These are phyloP conservation scores for Arthrobotrys sinensis DNA, from an alignment of 2,329 filamentous ascomycete species.

Conservation along the genomic window DNA sequence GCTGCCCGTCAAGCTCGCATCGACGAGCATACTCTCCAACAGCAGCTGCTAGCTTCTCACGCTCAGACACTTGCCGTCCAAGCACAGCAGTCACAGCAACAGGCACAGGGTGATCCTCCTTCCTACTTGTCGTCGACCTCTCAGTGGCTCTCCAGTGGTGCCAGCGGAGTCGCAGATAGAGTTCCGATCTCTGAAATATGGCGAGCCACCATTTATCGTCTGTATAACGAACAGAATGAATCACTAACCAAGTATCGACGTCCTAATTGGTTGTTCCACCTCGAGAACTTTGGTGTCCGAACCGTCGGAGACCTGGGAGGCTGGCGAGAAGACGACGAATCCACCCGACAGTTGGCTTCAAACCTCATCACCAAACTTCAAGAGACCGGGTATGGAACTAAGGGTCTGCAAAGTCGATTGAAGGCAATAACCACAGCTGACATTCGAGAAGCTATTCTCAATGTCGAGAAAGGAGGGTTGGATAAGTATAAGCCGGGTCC, in stretches of 20 bases:
- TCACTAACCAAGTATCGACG: constrained; percentile 54
- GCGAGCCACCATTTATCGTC: constrained; percentile 49
- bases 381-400: constrained; percentile 48
- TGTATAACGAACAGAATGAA: constrained; percentile 50
- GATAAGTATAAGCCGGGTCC: constrained; percentile 50
- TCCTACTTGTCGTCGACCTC: background rate
- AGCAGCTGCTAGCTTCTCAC: constrained; percentile 20
- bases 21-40: constrained; percentile 20
- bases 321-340: constrained; percentile 51
- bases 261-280: constrained; percentile 52
- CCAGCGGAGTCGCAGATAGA: background rate
- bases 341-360: constrained; percentile 41
- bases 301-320: constrained; percentile 43
- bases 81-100: constrained; percentile 7
- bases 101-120: background rate
- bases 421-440: constrained; percentile 43
- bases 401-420: constrained; percentile 41
- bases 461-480: constrained; percentile 30
- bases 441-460: constrained; percentile 37
- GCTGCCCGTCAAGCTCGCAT: constrained; percentile 21
- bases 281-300: constrained; percentile 31
- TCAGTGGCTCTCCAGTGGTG: constrained; percentile 16
- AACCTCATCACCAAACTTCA: constrained; percentile 53
- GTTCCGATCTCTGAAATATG: constrained; percentile 52
- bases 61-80: constrained; percentile 27